phyloP scores from a whole-genome alignment of 345 rosid species.

The Cardamine occulta region DNA sequence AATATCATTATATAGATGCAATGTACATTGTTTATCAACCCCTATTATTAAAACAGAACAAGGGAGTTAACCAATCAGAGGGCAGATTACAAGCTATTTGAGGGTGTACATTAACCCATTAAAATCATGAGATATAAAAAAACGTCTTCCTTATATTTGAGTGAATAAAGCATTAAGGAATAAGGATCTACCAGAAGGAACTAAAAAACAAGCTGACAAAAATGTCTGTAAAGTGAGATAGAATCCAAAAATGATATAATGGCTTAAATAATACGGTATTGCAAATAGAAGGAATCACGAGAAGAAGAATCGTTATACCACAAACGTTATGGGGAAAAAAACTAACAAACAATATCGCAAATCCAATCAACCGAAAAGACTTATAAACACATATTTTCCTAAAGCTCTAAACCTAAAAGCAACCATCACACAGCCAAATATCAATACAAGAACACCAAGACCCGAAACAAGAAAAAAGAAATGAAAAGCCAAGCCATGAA shows the following conservation, averaged over 20 bases:
- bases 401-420: slow-evolving; percentile 13
- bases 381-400: slow-evolving; percentile 34
- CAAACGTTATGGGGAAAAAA: not conserved
- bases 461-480: not conserved
- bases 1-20: not conserved
- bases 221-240: not conserved
- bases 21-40: not conserved
- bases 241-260: not conserved
- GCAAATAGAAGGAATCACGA: not conserved
- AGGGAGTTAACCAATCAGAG: not conserved
- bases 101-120: too few species aligned
- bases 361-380: slow-evolving; percentile 26
- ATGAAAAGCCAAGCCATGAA: slow-evolving; percentile 24
- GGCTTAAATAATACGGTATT: not conserved
- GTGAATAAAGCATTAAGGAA: too few species aligned
- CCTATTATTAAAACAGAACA: not conserved
- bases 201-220: not conserved
- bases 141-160: too few species aligned
- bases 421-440: slow-evolving; percentile 29
- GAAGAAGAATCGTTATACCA: not conserved
- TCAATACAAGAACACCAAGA: slow-evolving; percentile 17
- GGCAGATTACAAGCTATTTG: too few species aligned
- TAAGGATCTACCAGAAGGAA: not conserved
- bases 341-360: slow-evolving; percentile 22
- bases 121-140: too few species aligned